Conservation (phyloP, 345 rosid species). For the Eutrema yunnanense region DNA sequence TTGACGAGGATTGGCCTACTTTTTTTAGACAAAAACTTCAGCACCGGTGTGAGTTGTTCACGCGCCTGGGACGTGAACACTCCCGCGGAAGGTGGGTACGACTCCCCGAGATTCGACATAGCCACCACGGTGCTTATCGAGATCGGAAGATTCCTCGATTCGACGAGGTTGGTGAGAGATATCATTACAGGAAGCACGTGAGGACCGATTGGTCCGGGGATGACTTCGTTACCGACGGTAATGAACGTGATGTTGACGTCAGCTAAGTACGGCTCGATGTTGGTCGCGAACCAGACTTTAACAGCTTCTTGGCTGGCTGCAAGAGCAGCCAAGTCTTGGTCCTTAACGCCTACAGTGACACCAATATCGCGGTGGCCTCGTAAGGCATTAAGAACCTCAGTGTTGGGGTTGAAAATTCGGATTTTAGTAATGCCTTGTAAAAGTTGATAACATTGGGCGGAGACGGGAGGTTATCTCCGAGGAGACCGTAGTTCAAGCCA, state of each 20-base stretch:
- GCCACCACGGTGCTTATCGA: constrained; percentile 26
- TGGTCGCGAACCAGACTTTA: constrained; percentile 8
- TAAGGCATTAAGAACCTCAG: constrained; percentile 26
- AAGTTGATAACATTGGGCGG: constrained; percentile 32
- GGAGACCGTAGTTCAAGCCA: constrained; percentile 40
- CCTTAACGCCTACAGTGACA: constrained; percentile 24
- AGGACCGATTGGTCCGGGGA: constrained; percentile 24
- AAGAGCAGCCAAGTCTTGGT: constrained; percentile 31
- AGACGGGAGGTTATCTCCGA: constrained; percentile 42
- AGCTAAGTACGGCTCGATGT: constrained; percentile 25
- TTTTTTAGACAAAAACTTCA: background rate
- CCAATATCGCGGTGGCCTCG: constrained; percentile 10
- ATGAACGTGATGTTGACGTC: constrained; percentile 26
- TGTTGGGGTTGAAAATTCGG: constrained; percentile 36
- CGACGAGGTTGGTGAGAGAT: constrained; percentile 13
- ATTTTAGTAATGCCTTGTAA: constrained; percentile 19
- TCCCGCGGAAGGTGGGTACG: constrained; percentile 40
- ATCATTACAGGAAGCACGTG: constrained; percentile 20
- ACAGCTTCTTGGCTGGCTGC: constrained; percentile 19
- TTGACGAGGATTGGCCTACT: constrained; percentile 29
- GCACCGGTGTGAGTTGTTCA: constrained; percentile 14
- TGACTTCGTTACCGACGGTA: constrained; percentile 37
- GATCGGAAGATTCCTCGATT: background rate
- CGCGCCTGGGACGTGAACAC: background rate
- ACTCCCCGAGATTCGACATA: background rate